A percentile compares a stretch with the other conserved stretches of the same genome.
Conservation (phyloP, 1,139 yeast genomes). For the Suhomyces atakaporum region DNA sequence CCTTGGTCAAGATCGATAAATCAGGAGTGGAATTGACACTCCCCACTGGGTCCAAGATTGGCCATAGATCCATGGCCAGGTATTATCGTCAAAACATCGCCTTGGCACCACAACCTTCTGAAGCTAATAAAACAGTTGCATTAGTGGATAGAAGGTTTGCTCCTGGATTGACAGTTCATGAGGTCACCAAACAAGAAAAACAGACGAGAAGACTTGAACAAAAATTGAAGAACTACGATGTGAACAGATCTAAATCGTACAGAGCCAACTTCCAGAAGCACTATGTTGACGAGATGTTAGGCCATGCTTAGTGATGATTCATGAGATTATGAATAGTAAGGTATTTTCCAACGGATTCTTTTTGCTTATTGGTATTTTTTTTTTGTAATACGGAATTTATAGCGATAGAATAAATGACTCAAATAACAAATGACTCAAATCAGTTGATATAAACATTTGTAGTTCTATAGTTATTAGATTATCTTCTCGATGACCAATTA, state of each 20-base stretch:
- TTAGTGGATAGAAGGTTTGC: slow-evolving; percentile 43
- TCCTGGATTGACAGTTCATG: slow-evolving; percentile 37
- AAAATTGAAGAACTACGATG: slow-evolving; percentile 25
- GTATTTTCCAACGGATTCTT: neutral
- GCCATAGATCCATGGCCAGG: slow-evolving; percentile 50
- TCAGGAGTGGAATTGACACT: slow-evolving; percentile 45
- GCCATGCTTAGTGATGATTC: slow-evolving; percentile 3
- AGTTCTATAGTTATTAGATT: too few relatives aligned
- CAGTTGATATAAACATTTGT: too few relatives aligned
- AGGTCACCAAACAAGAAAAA: slow-evolving; percentile 40
- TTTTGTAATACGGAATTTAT: too few relatives aligned
- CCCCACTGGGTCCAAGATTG: slow-evolving; percentile 52
- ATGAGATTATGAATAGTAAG: too few relatives aligned
- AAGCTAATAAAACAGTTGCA: slow-evolving; percentile 38
- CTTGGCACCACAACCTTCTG: slow-evolving; percentile 26
- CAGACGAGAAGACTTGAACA: slow-evolving; percentile 29
- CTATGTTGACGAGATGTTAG: slow-evolving; percentile 40
- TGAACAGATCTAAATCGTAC: slow-evolving; percentile 29
- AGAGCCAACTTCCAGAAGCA: slow-evolving; percentile 40
- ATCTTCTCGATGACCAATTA: slow-evolving; percentile 3
- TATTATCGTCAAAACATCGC: slow-evolving; percentile 44
- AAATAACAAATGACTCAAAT: too few relatives aligned
- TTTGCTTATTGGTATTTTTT: too few relatives aligned
- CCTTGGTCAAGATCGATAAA: slow-evolving; percentile 38
- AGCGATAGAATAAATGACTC: too few relatives aligned